These are phyloP conservation scores for Populus tremula DNA, from an alignment of 345 rosid species.

Conservation along the genomic window DNA sequence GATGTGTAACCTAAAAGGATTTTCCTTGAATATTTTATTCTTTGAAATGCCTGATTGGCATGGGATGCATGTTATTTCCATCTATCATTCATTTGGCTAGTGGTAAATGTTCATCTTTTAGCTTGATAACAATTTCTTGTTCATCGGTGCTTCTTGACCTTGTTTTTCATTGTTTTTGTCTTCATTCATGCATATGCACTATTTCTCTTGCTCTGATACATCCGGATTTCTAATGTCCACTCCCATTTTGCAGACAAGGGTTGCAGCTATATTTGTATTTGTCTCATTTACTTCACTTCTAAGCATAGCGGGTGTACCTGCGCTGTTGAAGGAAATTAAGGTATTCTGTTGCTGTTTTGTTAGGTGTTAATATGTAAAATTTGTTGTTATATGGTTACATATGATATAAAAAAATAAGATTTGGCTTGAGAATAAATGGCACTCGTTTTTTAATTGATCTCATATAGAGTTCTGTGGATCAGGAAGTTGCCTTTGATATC, in stretches of 20 bases:
- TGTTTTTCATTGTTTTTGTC: neutral
- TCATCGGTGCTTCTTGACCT: neutral
- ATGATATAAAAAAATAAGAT: neutral
- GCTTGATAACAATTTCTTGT: neutral
- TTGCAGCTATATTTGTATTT: constrained; percentile 77
- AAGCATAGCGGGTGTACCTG: constrained; percentile 77
- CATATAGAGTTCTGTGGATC: neutral
- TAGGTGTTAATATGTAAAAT: neutral
- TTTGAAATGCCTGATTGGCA: neutral
- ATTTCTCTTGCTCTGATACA: neutral
- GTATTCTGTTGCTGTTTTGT: constrained; percentile 29
- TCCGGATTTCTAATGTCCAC: neutral
- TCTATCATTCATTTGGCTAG: neutral
- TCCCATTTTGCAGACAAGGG: constrained; percentile 67
- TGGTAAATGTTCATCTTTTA: neutral
- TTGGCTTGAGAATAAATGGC: neutral
- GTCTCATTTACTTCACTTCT: constrained; percentile 85
- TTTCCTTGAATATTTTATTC: neutral
- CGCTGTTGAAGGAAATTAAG: constrained; percentile 75
- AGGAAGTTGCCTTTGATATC: neutral
- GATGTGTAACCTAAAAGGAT: neutral
- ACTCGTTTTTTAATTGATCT: neutral
- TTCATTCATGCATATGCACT: neutral
- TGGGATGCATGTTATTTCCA: neutral
- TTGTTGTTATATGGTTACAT: neutral